These are phyloP conservation scores for Lyophyllum semitale DNA, from an alignment of 768 basidiomycete genomes.

Conservation along the genomic window DNA sequence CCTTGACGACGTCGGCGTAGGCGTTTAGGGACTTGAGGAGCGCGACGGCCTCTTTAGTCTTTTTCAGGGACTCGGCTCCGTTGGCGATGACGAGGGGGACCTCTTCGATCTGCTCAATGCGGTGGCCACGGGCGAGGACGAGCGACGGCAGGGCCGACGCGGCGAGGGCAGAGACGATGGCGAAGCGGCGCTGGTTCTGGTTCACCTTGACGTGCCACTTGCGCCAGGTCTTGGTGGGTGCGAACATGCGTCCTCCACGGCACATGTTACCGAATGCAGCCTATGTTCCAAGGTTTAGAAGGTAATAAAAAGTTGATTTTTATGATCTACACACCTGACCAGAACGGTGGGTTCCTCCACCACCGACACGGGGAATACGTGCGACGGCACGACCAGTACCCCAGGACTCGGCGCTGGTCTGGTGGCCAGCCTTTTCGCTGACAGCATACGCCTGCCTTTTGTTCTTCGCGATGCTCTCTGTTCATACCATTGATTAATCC, in stretches of 20 bases:
- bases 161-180: conserved; percentile 95
- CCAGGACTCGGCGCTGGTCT: conserved; percentile 99
- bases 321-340: conserved; percentile 70
- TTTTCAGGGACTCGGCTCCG: conserved; percentile 82
- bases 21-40: conserved; percentile 90
- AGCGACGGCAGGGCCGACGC: conserved; percentile 97
- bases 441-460: conserved; percentile 96
- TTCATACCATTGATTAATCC: conserved; percentile 11
- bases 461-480: conserved; percentile 98
- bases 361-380: conserved; percentile 99
- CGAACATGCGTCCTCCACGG: conserved; percentile 99
- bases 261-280: conserved; percentile 99
- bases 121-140: conserved; percentile 98
- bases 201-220: conserved; percentile 99
- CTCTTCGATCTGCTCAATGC: conserved; percentile 96
- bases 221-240: conserved; percentile 99
- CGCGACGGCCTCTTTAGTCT: conserved; percentile 96
- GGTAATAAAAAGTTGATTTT: background rate
- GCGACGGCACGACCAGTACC: conserved; percentile 99
- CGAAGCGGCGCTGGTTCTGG: conserved; percentile 98
- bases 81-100: conserved; percentile 90
- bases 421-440: conserved; percentile 97
- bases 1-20: conserved; percentile 92
- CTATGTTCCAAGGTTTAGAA: conserved; percentile 36
- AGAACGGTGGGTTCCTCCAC: conserved; percentile 97